phyloP scores from a whole-genome alignment of 495 filamentous ascomycete species.

The Aspergillus sparsus region DNA sequence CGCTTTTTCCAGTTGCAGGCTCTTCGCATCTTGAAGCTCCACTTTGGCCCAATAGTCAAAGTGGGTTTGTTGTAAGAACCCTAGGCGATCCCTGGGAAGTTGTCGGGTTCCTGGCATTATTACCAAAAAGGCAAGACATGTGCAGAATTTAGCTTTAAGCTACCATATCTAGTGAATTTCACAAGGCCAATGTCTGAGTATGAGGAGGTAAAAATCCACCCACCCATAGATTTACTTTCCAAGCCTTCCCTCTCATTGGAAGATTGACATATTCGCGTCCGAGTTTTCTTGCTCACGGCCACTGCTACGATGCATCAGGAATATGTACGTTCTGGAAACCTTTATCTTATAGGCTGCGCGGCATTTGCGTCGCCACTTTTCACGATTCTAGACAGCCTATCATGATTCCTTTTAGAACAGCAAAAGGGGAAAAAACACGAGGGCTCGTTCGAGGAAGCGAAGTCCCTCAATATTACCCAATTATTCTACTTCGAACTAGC shows the following conservation, averaged over 20 bases:
- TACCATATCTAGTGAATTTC: background rate
- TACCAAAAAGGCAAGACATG: background rate
- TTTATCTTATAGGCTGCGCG: background rate
- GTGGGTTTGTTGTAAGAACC: background rate
- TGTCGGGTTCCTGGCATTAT: conserved; percentile 5
- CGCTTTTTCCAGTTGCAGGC: conserved; percentile 2
- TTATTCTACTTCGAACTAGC: background rate
- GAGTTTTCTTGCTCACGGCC: background rate
- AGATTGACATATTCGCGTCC: background rate
- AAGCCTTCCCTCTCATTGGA: background rate
- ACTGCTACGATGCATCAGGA: background rate
- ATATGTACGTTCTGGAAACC: background rate
- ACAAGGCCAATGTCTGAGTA: background rate
- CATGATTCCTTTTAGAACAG: background rate
- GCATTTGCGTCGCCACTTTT: background rate
- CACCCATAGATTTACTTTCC: background rate
- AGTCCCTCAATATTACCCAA: background rate
- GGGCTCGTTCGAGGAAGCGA: background rate
- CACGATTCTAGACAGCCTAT: background rate
- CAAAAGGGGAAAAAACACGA: too few species aligned
- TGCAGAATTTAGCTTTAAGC: background rate
- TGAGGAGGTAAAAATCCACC: background rate
- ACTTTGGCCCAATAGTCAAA: conserved; percentile 7
- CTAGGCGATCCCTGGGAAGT: background rate
- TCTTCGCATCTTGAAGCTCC: background rate